phyloP scores from a whole-genome alignment of 768 basidiomycete genomes.

The Lepiota venenata region DNA sequence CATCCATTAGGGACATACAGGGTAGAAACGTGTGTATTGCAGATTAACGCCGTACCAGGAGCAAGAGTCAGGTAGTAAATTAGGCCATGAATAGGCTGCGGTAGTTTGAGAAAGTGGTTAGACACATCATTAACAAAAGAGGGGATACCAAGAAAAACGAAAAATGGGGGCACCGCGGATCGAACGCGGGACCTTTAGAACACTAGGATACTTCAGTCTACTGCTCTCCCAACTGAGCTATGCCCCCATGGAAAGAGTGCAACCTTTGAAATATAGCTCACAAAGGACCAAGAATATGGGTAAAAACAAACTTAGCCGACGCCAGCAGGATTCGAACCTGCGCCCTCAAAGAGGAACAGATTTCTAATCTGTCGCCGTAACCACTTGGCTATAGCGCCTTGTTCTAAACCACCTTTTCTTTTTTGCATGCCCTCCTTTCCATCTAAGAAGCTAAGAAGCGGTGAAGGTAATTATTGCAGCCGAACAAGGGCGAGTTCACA shows the following conservation, averaged over 20 bases:
- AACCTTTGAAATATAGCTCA: too few species aligned
- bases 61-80: background rate
- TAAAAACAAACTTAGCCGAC: conserved; percentile 6
- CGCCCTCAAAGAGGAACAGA: conserved; percentile 70
- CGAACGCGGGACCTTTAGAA: conserved; percentile 78
- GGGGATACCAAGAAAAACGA: too few species aligned
- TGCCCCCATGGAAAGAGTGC: conserved; percentile 40
- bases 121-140: too few species aligned
- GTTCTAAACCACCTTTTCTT: too few species aligned
- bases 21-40: background rate
- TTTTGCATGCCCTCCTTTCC: too few species aligned
- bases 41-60: background rate
- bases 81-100: too few species aligned
- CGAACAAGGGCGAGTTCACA: background rate
- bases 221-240: conserved; percentile 78
- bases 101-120: too few species aligned
- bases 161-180: conserved; percentile 70
- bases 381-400: conserved; percentile 77
- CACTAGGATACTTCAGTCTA: conserved; percentile 52
- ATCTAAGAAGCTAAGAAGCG: too few species aligned
- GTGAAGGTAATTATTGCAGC: background rate
- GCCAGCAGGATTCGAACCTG: conserved; percentile 37
- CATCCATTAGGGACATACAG: conserved; percentile 36
- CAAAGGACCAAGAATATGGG: too few species aligned
- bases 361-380: conserved; percentile 78